Conservation (phyloP, 768 basidiomycete species). For the Cystobasidiopsis lactophilus region DNA sequence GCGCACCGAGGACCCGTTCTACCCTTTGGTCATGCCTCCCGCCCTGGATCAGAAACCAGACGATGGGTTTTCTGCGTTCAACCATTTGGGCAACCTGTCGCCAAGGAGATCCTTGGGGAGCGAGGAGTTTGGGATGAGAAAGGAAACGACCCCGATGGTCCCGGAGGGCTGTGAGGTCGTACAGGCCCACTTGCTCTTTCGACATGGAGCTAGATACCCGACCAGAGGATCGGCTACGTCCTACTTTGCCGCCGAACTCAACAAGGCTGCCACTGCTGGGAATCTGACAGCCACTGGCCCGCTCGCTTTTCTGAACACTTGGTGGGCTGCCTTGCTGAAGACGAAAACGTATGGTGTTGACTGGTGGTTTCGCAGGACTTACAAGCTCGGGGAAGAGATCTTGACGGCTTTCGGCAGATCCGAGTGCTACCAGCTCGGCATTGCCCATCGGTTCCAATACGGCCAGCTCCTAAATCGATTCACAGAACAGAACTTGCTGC, state of each 20-base stretch:
- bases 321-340: too few relatives aligned
- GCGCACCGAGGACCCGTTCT: not conserved
- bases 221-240: slow-evolving; percentile 19
- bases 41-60: too few relatives aligned
- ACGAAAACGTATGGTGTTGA: too few relatives aligned
- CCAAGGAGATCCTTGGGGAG: slow-evolving; percentile 22
- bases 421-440: slow-evolving; percentile 22
- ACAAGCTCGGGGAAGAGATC: slow-evolving; percentile 20
- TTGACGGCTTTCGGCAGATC: slow-evolving; percentile 20
- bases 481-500: slow-evolving; percentile 32
- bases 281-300: slow-evolving; percentile 14
- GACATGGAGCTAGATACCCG: slow-evolving; percentile 24
- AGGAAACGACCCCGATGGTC: slow-evolving; percentile 18
- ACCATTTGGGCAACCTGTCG: slow-evolving; percentile 23
- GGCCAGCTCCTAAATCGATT: slow-evolving; percentile 40
- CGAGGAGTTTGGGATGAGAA: slow-evolving; percentile 21
- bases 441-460: slow-evolving; percentile 18
- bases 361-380: too few relatives aligned
- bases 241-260: slow-evolving; percentile 18
- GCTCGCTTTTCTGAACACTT: slow-evolving; percentile 19
- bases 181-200: slow-evolving; percentile 16
- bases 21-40: not conserved
- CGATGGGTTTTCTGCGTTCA: not conserved
- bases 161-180: slow-evolving; percentile 21
- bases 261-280: slow-evolving; percentile 16